Conservation (phyloP, 2,329 filamentous ascomycete species). For the Onygena corvina region DNA sequence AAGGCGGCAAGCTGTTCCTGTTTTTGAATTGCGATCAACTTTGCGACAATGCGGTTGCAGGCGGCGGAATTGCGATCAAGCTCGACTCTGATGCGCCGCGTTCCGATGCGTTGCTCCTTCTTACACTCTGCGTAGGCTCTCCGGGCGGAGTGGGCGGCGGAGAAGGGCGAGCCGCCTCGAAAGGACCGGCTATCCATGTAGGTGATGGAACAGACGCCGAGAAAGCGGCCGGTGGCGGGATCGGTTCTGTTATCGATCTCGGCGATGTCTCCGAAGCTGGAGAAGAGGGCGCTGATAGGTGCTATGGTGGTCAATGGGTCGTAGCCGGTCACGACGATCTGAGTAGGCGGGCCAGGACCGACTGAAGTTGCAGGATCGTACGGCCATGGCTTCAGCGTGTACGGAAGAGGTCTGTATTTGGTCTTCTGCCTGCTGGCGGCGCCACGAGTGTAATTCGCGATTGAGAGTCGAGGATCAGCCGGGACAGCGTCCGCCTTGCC, state of each 20-base stretch:
- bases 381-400: slow-evolving; percentile 66
- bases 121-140: slow-evolving; percentile 61
- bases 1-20: slow-evolving; percentile 16
- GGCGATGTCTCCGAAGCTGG: slow-evolving; percentile 73
- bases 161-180: slow-evolving; percentile 43
- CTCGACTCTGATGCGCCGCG: slow-evolving; percentile 65
- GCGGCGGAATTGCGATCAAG: slow-evolving; percentile 79
- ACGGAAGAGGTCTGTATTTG: slow-evolving; percentile 62
- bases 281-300: slow-evolving; percentile 64
- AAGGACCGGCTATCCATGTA: slow-evolving; percentile 60
- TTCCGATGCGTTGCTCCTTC: slow-evolving; percentile 68
- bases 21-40: slow-evolving; percentile 56
- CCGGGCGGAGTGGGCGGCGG: slow-evolving; percentile 69
- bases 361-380: slow-evolving; percentile 76
- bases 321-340: slow-evolving; percentile 91
- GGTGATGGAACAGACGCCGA: slow-evolving; percentile 84
- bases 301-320: slow-evolving; percentile 75
- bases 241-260: slow-evolving; percentile 91
- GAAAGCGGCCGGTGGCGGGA: slow-evolving; percentile 82
- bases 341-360: slow-evolving; percentile 76
- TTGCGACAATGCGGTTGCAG: slow-evolving; percentile 66
- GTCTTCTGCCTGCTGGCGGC: slow-evolving; percentile 54
- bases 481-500: slow-evolving; percentile 49
- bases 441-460: slow-evolving; percentile 49
- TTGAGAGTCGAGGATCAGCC: slow-evolving; percentile 67